Evolutionary conservation across 108 stramenopile species (phyloP).

Genomic region (Skeletonema costatum): DNA sequence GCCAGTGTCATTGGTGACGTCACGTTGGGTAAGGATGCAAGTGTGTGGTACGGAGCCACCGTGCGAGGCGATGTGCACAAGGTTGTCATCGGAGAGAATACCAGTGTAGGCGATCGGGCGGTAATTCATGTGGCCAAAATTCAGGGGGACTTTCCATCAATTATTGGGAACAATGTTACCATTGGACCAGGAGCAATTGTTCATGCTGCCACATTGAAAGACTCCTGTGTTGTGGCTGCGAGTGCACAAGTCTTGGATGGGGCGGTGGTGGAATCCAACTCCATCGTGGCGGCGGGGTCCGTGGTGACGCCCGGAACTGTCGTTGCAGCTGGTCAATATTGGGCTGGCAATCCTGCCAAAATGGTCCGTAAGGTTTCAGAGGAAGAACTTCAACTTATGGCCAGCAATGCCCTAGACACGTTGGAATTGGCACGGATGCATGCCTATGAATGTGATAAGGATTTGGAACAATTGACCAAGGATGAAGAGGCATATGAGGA

Average conservation of each 20-base stretch:
- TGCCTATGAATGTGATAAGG: constrained; percentile 78
- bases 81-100: constrained; percentile 81
- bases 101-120: constrained; percentile 88
- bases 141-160: constrained; percentile 85
- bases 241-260: constrained; percentile 92
- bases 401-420: constrained; percentile 52
- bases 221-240: constrained; percentile 79
- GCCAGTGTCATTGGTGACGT: constrained; percentile 86
- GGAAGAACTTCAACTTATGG: constrained; percentile 64
- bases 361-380: constrained; percentile 81
- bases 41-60: constrained; percentile 90
- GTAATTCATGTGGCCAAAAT: constrained; percentile 96
- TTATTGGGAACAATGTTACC: constrained; percentile 88
- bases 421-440: constrained; percentile 73
- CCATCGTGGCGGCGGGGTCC: constrained; percentile 81
- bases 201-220: constrained; percentile 91
- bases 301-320: constrained; percentile 83
- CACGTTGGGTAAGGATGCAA: constrained; percentile 67
- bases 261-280: constrained; percentile 75
- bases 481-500: constrained; percentile 77
- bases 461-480: constrained; percentile 66
- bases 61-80: constrained; percentile 87
- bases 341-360: constrained; percentile 93
- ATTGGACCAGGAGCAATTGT: constrained; percentile 85
- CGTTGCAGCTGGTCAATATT: constrained; percentile 83